Conservation (phyloP, 441 rosid species). For the Jatropha multifida region DNA sequence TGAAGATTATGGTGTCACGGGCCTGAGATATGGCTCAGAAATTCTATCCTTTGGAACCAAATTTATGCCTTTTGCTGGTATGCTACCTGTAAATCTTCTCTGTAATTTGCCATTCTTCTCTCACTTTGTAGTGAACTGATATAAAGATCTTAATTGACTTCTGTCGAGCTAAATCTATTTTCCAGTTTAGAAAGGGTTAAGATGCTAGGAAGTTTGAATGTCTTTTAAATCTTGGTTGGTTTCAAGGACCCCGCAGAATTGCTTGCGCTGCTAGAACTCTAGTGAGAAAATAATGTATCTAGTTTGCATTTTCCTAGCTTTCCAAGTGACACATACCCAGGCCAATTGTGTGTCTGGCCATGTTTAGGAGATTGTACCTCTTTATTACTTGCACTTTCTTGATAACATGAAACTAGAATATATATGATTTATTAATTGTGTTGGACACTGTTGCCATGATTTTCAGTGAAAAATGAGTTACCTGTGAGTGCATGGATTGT, state of each 20-base stretch:
- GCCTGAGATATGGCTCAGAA: slow-evolving; percentile 80
- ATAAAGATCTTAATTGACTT: neutral
- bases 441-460: slow-evolving; percentile 9
- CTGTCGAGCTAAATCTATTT: neutral
- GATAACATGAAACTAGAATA: neutral
- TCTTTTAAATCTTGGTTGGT: slow-evolving; percentile 2
- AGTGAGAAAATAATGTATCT: neutral
- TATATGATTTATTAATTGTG: neutral
- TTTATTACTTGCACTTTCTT: slow-evolving; percentile 2
- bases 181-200: neutral
- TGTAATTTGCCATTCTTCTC: slow-evolving; percentile 6
- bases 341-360: neutral
- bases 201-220: neutral
- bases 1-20: slow-evolving; percentile 70
- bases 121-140: slow-evolving; percentile 1
- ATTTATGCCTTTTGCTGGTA: slow-evolving; percentile 62
- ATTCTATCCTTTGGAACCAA: slow-evolving; percentile 75
- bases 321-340: neutral
- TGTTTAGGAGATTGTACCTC: neutral
- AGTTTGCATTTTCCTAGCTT: neutral
- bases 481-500: slow-evolving; percentile 87
- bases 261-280: neutral
- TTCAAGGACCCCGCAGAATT: neutral
- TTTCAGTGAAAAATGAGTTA: slow-evolving; percentile 52
- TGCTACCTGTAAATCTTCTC: slow-evolving; percentile 12